These are phyloP conservation scores for Rhodomyrtus psidioides DNA, from an alignment of 441 rosid species.

Conservation along the genomic window DNA sequence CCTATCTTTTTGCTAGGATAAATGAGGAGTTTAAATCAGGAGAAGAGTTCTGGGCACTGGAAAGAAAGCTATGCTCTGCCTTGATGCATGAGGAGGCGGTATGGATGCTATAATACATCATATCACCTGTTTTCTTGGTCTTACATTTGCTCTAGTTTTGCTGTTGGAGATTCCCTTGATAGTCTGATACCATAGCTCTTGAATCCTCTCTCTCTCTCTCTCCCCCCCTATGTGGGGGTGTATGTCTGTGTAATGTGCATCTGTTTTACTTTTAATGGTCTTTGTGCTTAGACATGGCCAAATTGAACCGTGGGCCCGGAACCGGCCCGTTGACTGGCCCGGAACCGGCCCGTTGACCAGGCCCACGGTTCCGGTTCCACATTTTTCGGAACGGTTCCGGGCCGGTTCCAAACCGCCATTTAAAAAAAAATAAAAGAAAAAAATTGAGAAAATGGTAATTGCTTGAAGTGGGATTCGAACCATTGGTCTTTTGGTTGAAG, in stretches of 20 bases:
- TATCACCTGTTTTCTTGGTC: background rate
- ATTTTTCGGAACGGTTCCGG: too few relatives aligned
- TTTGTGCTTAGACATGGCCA: too few relatives aligned
- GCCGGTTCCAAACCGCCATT: too few relatives aligned
- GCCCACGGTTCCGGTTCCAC: too few relatives aligned
- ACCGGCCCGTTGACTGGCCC: too few relatives aligned
- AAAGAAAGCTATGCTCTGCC: slow-evolving; percentile 77
- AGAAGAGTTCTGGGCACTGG: slow-evolving; percentile 81
- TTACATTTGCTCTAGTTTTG: background rate
- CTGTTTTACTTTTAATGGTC: background rate
- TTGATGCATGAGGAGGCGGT: slow-evolving; percentile 45
- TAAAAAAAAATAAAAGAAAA: too few relatives aligned
- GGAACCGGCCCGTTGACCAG: too few relatives aligned
- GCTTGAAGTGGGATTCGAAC: too few relatives aligned
- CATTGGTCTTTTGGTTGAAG: too few relatives aligned
- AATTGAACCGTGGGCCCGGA: too few relatives aligned
- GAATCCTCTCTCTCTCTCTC: background rate
- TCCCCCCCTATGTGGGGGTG: background rate
- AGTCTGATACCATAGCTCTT: background rate
- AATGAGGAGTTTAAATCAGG: slow-evolving; percentile 57
- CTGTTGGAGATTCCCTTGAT: background rate
- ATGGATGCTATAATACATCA: background rate
- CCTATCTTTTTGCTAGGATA: slow-evolving; percentile 29
- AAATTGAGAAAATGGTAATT: too few relatives aligned
- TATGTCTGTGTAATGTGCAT: background rate